Evolutionary conservation across 768 basidiomycete genomes (phyloP), one percentile per base, ranked within the genome.

Genomic region (Lactarius evosmus): DNA sequence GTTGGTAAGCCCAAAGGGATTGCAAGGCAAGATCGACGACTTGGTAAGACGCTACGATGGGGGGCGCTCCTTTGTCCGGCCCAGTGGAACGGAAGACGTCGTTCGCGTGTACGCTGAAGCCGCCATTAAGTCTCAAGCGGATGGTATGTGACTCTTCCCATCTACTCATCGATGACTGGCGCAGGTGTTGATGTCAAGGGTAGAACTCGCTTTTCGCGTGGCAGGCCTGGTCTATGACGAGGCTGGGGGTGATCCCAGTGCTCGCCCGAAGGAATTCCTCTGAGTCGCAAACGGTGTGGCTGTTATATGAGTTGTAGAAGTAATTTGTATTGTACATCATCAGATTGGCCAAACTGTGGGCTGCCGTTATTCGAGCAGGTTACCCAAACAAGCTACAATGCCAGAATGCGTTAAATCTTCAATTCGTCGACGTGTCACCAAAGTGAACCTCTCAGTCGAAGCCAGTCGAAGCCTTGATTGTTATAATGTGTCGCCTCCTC

Each of bases 41-140:
- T 80, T 93, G 40, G 87, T 92, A 33, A 78, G 80, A 61, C 85
- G 85, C 71, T 91, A 88, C 70, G 86, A 89, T 52, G 86, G 85
- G 19, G 97, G 97, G 1, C 84, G 97, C 46, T 85, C 92, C 30
- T 99, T 99, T 71, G 97, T 98, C 19, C 77, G 97, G 62, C 97
- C 97, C 2, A 96, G 94, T 74, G 97, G 97, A 9, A 99, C 97
- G 27, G 97, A 99, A 74, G 95, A 99, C 71, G 95, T 96, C 29
- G 97, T 99, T 7, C 83, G 97, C 63, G 95, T 99, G 17, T 99
- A 98, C 72, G 97, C 95, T 1, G 97, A 99, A 74, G 96, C 97
- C 1, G 80, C 78, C 52, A 77, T 84, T 46, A 84, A 82, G 65
- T 75, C 82, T 16, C 87, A 89, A 69, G 93, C 90, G 22, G 93